Percentiles rank a stretch among this genome's conserved stretches.
Evolutionary conservation across 2,329 filamentous ascomycete species (phyloP).

Genomic region (Waltergamsia citrina): DNA sequence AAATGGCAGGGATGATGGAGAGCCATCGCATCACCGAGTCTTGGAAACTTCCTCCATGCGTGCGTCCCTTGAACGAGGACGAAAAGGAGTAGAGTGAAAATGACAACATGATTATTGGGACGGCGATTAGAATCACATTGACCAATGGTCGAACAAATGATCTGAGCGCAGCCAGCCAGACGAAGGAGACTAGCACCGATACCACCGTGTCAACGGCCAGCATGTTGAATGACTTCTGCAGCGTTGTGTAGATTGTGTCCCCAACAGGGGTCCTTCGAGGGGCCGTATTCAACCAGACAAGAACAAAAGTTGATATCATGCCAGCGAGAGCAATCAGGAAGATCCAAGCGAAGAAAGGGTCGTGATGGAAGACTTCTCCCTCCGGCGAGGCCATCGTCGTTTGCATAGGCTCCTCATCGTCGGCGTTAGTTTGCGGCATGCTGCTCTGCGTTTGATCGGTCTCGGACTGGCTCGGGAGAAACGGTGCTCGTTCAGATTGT

Average conservation of each 20-base stretch:
- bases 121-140: slow-evolving; percentile 68
- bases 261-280: slow-evolving; percentile 64
- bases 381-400: slow-evolving; percentile 37
- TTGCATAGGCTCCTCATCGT: slow-evolving; percentile 23
- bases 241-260: slow-evolving; percentile 87
- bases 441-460: slow-evolving; percentile 35
- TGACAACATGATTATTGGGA: slow-evolving; percentile 77
- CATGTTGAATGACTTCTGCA: slow-evolving; percentile 80
- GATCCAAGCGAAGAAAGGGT: slow-evolving; percentile 84
- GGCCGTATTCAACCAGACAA: slow-evolving; percentile 84
- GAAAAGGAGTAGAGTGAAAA: slow-evolving; percentile 90
- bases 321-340: slow-evolving; percentile 79
- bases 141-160: slow-evolving; percentile 85
- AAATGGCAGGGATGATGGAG: slow-evolving; percentile 64
- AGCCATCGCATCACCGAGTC: slow-evolving; percentile 85
- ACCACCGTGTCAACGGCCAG: slow-evolving; percentile 86
- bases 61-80: slow-evolving; percentile 73
- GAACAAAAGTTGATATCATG: slow-evolving; percentile 77
- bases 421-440: slow-evolving; percentile 15
- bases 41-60: slow-evolving; percentile 70
- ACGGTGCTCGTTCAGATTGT: slow-evolving; percentile 25
- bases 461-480: slow-evolving; percentile 27
- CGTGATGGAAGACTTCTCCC: slow-evolving; percentile 68
- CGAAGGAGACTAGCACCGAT: slow-evolving; percentile 75
- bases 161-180: slow-evolving; percentile 83